phyloP scores from a whole-genome alignment of 352 stramenopile species.

The Albugo laibachii region DNA sequence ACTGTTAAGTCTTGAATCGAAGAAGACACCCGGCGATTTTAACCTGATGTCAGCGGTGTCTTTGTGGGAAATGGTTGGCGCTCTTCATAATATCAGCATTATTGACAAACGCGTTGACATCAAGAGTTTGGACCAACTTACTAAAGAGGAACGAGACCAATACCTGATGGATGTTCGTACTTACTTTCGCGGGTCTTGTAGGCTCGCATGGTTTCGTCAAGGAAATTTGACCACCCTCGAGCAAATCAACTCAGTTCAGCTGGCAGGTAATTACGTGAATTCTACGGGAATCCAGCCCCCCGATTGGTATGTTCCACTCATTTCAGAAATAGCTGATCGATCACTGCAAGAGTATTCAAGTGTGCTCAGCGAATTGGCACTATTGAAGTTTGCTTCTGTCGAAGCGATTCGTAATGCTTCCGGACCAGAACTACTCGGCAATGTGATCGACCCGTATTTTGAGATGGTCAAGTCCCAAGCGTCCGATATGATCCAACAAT shows the following conservation, averaged over 20 bases:
- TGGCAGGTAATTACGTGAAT: neutral
- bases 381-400: conserved; percentile 1
- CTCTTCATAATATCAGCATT: too few species aligned
- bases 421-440: neutral
- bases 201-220: neutral
- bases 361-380: conserved; percentile 1
- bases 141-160: neutral
- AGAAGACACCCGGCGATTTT: too few species aligned
- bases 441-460: conserved; percentile 1
- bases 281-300: too few species aligned
- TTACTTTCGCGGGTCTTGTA: neutral
- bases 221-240: neutral
- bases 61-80: too few species aligned
- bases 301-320: too few species aligned
- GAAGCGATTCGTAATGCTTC: neutral
- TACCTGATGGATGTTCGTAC: neutral
- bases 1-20: too few species aligned
- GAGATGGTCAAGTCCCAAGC: neutral
- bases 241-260: neutral
- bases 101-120: too few species aligned
- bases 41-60: too few species aligned
- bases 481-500: neutral
- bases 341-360: too few species aligned
- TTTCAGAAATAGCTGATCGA: too few species aligned
- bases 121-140: too few species aligned